These are phyloP conservation scores for Amphirosellinia nigrospora DNA, from an alignment of 495 filamentous ascomycete genomes.

Conservation along the genomic window DNA sequence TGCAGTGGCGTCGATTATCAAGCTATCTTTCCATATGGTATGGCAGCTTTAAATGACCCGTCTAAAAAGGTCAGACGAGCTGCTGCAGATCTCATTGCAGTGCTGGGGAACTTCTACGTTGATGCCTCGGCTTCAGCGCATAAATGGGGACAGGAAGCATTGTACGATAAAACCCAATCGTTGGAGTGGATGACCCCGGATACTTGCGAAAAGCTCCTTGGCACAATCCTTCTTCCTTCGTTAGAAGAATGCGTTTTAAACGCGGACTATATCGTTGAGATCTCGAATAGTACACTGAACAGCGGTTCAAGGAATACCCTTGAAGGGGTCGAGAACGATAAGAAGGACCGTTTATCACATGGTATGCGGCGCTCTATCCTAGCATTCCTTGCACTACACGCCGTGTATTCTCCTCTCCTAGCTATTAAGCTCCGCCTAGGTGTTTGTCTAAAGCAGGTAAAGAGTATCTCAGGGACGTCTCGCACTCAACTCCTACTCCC, in stretches of 20 bases:
- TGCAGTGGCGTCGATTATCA: conserved; percentile 70
- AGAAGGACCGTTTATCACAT: conserved; percentile 64
- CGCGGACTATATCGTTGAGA: conserved; percentile 63
- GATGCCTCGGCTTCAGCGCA: conserved; percentile 31
- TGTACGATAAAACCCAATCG: conserved; percentile 57
- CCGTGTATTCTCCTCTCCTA: conserved; percentile 67
- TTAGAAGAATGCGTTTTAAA: conserved; percentile 87
- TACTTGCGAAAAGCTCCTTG: conserved; percentile 64
- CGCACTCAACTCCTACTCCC: conserved; percentile 75
- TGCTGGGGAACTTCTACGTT: conserved; percentile 46
- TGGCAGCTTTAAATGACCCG: conserved; percentile 75
- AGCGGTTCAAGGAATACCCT: conserved; percentile 43
- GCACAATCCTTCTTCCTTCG: conserved; percentile 66
- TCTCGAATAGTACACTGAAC: conserved; percentile 63
- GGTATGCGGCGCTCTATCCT: conserved; percentile 67
- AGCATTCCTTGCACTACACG: conserved; percentile 77
- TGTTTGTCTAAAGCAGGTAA: conserved; percentile 69
- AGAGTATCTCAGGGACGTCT: conserved; percentile 68
- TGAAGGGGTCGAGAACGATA: conserved; percentile 48
- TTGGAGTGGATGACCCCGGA: conserved; percentile 65
- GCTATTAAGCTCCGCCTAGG: conserved; percentile 72
- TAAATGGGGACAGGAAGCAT: conserved; percentile 45
- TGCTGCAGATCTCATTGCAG: conserved; percentile 66
- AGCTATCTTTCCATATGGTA: conserved; percentile 75
- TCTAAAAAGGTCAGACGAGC: conserved; percentile 75